Conservation (phyloP, 176 grass and related monocot genomes). For the Juncus effusus region DNA sequence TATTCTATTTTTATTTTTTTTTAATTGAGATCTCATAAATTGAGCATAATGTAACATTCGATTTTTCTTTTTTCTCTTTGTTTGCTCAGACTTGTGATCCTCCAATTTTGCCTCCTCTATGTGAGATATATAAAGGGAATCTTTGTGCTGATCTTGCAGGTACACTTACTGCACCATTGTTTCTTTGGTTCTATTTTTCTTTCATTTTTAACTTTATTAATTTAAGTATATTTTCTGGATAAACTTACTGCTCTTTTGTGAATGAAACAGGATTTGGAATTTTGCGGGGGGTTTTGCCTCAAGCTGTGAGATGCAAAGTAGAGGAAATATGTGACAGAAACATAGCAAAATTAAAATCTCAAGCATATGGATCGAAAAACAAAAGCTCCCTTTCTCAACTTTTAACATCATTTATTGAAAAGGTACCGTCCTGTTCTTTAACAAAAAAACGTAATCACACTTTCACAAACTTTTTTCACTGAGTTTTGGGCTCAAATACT, state of each 20-base stretch:
- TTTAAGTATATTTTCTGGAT: too few relatives aligned
- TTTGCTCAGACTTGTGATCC: slow-evolving; percentile 47
- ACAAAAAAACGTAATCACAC: too few relatives aligned
- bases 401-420: slow-evolving; percentile 50
- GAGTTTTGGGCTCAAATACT: too few relatives aligned
- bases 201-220: neutral
- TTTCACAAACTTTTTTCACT: too few relatives aligned
- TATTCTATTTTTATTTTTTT: slow-evolving; percentile 1
- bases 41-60: neutral
- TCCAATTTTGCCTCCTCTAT: slow-evolving; percentile 63
- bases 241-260: too few relatives aligned
- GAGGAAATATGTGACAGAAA: slow-evolving; percentile 50
- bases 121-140: slow-evolving; percentile 59
- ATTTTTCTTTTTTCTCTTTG: neutral
- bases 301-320: slow-evolving; percentile 18
- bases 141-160: slow-evolving; percentile 47
- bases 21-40: slow-evolving; percentile 17
- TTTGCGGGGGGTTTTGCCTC: too few relatives aligned
- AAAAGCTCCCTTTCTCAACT: slow-evolving; percentile 48
- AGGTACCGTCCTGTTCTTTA: slow-evolving; percentile 31
- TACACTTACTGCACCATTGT: slow-evolving; percentile 19
- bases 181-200: neutral
- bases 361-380: slow-evolving; percentile 36
- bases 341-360: slow-evolving; percentile 43
- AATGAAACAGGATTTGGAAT: too few relatives aligned